Evolutionary conservation across 78 protist genomes (phyloP).

Genomic region (Cavenderia fasciculata): DNA sequence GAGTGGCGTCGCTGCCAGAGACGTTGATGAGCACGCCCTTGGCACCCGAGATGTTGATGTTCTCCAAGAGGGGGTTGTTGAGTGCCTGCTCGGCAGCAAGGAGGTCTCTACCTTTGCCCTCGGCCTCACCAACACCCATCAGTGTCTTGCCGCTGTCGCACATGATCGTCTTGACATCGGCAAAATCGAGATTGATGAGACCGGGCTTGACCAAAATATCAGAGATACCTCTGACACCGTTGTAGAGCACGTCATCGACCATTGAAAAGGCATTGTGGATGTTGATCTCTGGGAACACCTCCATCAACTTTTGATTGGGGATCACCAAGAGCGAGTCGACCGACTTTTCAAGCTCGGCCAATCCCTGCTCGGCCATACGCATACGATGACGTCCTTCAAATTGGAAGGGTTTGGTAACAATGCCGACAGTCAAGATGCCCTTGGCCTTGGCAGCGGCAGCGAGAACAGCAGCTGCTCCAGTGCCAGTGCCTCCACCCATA

Average conservation of each 20-base stretch:
- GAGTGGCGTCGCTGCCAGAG: constrained; percentile 62
- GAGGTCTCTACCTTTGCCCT: constrained; percentile 66
- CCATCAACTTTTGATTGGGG: constrained; percentile 88
- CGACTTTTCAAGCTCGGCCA: constrained; percentile 63
- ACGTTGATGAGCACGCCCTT: constrained; percentile 79
- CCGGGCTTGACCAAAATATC: constrained; percentile 90
- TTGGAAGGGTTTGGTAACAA: constrained; percentile 85
- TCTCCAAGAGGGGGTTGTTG: constrained; percentile 81
- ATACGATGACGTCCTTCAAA: constrained; percentile 84
- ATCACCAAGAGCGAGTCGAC: constrained; percentile 87
- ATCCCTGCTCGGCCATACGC: constrained; percentile 77
- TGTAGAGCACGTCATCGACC: constrained; percentile 87
- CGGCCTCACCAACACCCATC: constrained; percentile 86
- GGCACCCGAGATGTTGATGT: constrained; percentile 74
- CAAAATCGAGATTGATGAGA: constrained; percentile 92
- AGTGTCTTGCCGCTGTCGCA: constrained; percentile 82
- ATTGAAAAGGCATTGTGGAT: constrained; percentile 84
- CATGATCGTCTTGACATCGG: constrained; percentile 90
- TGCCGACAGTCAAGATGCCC: constrained; percentile 85
- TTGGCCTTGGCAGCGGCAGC: constrained; percentile 66
- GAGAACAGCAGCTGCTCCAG: constrained; percentile 91
- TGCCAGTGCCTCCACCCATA: constrained; percentile 94
- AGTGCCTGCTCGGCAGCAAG: constrained; percentile 79
- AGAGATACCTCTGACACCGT: constrained; percentile 87
- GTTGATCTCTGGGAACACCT: constrained; percentile 10